phyloP scores from a whole-genome alignment of 2,329 filamentous ascomycete species.

The Alternaria incomplexa region DNA sequence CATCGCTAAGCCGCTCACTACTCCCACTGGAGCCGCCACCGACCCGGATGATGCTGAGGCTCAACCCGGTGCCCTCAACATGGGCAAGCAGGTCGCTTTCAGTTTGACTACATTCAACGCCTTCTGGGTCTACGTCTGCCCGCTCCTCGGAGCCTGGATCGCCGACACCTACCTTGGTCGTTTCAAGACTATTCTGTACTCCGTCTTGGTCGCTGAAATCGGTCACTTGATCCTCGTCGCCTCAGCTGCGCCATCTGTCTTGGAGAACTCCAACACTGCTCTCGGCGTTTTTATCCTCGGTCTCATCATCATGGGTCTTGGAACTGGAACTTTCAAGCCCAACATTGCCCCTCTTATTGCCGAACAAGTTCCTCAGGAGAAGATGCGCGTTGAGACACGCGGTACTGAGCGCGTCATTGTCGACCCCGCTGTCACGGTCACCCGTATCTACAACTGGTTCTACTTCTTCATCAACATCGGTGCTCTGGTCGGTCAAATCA shows the following conservation, averaged over 20 bases:
- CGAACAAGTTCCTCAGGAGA: conserved; percentile 68
- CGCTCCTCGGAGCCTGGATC: conserved; percentile 63
- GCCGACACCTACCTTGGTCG: conserved; percentile 67
- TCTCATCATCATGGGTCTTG: conserved; percentile 68
- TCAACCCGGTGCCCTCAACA: conserved; percentile 59
- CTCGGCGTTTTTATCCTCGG: conserved; percentile 63
- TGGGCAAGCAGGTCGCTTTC: conserved; percentile 61
- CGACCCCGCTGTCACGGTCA: conserved; percentile 69
- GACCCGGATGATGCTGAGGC: conserved; percentile 36
- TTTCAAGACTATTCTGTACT: conserved; percentile 65
- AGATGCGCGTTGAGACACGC: conserved; percentile 52
- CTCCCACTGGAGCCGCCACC: conserved; percentile 38
- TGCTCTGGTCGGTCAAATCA: conserved; percentile 43
- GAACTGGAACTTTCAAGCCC: conserved; percentile 73
- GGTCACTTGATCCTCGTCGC: conserved; percentile 62
- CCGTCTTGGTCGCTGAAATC: conserved; percentile 64
- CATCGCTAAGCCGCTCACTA: conserved; percentile 39
- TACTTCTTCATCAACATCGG: conserved; percentile 50
- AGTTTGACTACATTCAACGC: conserved; percentile 60
- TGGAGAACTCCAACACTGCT: conserved; percentile 56
- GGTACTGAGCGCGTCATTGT: conserved; percentile 67
- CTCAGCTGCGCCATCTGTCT: conserved; percentile 60
- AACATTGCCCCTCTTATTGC: conserved; percentile 65
- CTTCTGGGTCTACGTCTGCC: conserved; percentile 65
- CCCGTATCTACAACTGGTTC: conserved; percentile 68